Evolutionary conservation across 441 rosid genomes (phyloP), one percentile per base, ranked within the genome.

Genomic region (Geranium incanum): DNA sequence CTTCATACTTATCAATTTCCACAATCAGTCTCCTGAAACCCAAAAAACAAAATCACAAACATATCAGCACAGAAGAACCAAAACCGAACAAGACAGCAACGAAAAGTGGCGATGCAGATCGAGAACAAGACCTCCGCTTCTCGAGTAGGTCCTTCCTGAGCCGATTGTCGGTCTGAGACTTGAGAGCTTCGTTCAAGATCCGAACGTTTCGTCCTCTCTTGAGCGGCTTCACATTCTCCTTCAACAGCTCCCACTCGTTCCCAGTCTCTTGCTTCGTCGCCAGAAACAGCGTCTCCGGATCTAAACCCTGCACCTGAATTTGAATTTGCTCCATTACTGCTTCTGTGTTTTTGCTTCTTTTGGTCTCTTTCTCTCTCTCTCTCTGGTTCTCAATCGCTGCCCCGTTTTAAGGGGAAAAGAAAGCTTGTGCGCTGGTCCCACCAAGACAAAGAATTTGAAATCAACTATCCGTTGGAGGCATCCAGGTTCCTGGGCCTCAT

Each of bases 221-320:
- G 59, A 95, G 75, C 0, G 97, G 97, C 72, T 94, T 78, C 1
- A 92, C 89, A 74, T 95, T 92, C 74, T 95, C 97, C 76, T 95
- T 95, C 85, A 79, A 95, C 62, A 86, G 83, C 78, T 94, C 97
- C 99, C 99, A 94, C 75, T 94, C 95, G 55, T 78, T 50, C 1
- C 97, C 93, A 0, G 93, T 90, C 80, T 88, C 88, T 71, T 83
- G 82, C 64, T 84, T 88, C 6, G 91, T 88, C 3, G 84, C 84
- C 0, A 94, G 87, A 79, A 94, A 94, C 82, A 81, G 86, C 13
- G 91, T 52, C 33, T 81, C 99, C 36, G 95, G 88, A 76, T 94
- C 99, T 75, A 89, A 57, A 71, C 33, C 33, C 33, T 28, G 33
- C 33, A 28, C 33, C 33, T 28, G 33, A 28, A 28, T 28, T 28